Evolutionary conservation across 1,139 yeast species (phyloP), one percentile per base, ranked within the genome.

Genomic region (Lodderomyces pseudojiufengensis): DNA sequence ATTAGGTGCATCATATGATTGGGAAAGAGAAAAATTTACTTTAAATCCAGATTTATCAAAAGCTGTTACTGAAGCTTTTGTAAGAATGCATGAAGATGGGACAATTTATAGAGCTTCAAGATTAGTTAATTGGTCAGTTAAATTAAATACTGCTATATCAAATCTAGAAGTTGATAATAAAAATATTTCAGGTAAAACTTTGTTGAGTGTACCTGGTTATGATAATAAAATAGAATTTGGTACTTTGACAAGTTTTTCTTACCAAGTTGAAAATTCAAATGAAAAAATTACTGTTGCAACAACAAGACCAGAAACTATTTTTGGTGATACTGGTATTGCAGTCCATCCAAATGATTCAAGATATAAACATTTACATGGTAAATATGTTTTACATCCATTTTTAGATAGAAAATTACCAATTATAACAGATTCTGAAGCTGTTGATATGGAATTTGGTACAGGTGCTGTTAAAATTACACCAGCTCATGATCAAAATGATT

Each of bases 391-490:
- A 49, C 98, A 92, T 65, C 98, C 98, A 44, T 85, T 92, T 65
- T 67, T 87, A 51, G 86, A 84, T 57, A 83, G 90, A 60, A 73
- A 78, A 55, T 65, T 92, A 40, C 98, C 98, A 47, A 87, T 92
- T 56, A 70, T 92, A 44, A 77, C 90, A 39, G 98, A 92, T 60
- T 59, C 81, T 27, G 95, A 87, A 64, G 94, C 97, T 27, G 98
- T 92, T 46, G 98, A 92, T 62, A 92, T 92, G 97, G 95, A 86
- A 63, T 92, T 92, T 51, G 98, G 98, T 74, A 92, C 98, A 48
- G 98, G 98, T 82, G 98, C 98, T 30, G 98, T 92, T 47, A 92
- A 92, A 68, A 92, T 92, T 57, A 92, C 98, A 15, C 98, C 98
- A 42, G 97, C 95, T 37, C 98, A 92, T 63, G 98, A 92, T 65